Base-by-base conservation (phyloP, 805 yeast genomes). In the Scheffersomyces coipomensis region DNA sequence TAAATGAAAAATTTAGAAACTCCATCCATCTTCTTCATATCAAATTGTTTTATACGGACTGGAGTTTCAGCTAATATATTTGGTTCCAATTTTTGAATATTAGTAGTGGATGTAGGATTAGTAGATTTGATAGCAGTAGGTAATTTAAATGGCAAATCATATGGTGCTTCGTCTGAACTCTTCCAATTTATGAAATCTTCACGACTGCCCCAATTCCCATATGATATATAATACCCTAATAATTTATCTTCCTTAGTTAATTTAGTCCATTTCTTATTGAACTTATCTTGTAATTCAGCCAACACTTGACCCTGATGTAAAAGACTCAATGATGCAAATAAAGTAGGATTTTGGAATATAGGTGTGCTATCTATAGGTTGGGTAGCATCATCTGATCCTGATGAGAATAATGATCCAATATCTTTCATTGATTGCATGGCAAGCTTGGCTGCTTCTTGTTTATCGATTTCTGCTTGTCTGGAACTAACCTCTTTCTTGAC, bases 181-280 rank as follows among this genome's bases (percentile, higher is more conserved):
- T n/a, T n/a, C 66, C 78, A 68, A 46, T 68, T 68, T 35, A 62
- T 60, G 39, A 83, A 73, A 16, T 76, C 75, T 34, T 76, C 80
- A 45, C 95, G 68, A 1, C 79, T 82, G 0, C 89, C 93, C 73
- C 85, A 78, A 34, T 82, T 68, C 2, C 90, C 90, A 58, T 80
- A 85, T 0, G 82, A 72, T 22, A 82, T 70, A 62, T 73, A 81
- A 55, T 79, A 83, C 8, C 78, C 72, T 46, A 83, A 64, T 44
- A 74, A 66, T 52, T 83, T 83, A 37, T 73, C 73, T 36, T 75
- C 71, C 10, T 44, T 44, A 3, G 77, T 66, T 33, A 83, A 46
- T 29, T 65, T 58, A 2, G 57, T 56, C 95, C 95, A 85, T 38
- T 74, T 68, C 37, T 68, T 68, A 46, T 75, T 79, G 52, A 62